phyloP scores from a whole-genome alignment of 176 grass and related monocot genomes.

The Alopecurus myosuroides region DNA sequence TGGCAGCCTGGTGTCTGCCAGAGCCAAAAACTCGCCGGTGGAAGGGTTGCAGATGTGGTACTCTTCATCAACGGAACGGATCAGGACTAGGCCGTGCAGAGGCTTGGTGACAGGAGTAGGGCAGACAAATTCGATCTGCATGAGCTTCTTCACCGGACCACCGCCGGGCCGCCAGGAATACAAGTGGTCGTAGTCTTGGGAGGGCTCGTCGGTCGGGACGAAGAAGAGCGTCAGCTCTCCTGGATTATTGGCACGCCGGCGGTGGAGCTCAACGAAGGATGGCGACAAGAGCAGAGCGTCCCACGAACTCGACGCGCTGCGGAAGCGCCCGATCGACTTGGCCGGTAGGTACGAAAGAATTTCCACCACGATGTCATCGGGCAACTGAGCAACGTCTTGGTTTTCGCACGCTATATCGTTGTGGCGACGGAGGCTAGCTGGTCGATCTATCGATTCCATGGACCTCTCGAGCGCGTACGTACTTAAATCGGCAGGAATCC shows the following conservation, averaged over 20 bases:
- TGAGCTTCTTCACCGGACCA: neutral
- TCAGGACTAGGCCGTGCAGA: constrained; percentile 5
- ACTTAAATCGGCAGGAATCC: neutral
- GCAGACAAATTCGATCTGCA: too few relatives aligned
- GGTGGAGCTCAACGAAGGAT: neutral
- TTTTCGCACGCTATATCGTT: neutral
- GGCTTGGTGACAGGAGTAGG: neutral
- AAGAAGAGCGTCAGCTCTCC: neutral
- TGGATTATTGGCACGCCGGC: neutral
- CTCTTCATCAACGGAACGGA: too few relatives aligned
- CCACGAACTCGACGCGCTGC: neutral
- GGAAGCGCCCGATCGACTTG: neutral
- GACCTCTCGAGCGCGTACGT: neutral
- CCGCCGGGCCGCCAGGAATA: neutral
- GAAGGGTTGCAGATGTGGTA: neutral
- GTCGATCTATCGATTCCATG: neutral
- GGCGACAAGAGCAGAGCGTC: neutral
- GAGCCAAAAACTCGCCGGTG: neutral
- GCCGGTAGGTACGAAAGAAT: neutral
- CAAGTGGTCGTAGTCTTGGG: neutral
- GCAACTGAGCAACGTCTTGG: neutral
- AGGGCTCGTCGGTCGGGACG: neutral
- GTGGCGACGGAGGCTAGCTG: neutral
- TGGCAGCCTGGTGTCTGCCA: neutral
- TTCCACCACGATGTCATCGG: neutral